Conservation (phyloP, 1,284 basidiomycete genomes). For the Apiotrichum veenhuisii region DNA sequence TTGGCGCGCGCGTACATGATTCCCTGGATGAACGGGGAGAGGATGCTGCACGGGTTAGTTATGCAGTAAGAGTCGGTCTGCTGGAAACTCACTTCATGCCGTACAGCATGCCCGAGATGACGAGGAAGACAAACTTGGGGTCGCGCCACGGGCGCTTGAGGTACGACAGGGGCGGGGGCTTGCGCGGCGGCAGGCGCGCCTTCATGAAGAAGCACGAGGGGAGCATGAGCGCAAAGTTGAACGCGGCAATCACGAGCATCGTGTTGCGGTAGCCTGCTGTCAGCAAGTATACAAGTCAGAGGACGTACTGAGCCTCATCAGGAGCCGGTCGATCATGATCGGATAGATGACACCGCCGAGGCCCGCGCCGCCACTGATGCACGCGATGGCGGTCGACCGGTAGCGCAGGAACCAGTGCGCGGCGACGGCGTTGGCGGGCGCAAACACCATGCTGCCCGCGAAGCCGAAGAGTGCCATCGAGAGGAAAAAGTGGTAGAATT, state of each 20-base stretch:
- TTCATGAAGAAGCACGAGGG: constrained; percentile 25
- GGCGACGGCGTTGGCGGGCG: constrained; percentile 38
- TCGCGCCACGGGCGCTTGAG: constrained; percentile 15
- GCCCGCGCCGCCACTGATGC: constrained; percentile 39
- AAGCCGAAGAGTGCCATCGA: constrained; percentile 36
- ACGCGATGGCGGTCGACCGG: constrained; percentile 36
- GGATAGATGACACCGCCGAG: constrained; percentile 34
- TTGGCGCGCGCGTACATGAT: constrained; percentile 10
- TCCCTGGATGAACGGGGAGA: constrained; percentile 13
- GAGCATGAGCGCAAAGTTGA: constrained; percentile 23
- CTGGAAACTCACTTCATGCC: constrained; percentile 15
- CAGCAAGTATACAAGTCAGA: too few species aligned
- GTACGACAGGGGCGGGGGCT: constrained; percentile 14
- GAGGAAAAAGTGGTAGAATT: constrained; percentile 44
- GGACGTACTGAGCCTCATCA: background rate
- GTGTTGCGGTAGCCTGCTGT: constrained; percentile 27
- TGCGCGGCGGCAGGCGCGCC: constrained; percentile 21
- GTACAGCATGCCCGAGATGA: constrained; percentile 6
- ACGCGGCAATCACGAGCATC: constrained; percentile 22
- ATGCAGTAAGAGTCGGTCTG: too few species aligned
- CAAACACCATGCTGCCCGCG: constrained; percentile 33
- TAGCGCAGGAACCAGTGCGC: constrained; percentile 43
- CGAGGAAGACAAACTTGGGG: constrained; percentile 11
- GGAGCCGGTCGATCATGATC: constrained; percentile 19
- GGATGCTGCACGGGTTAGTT: constrained; percentile 6